Conservation (phyloP, 2,329 filamentous ascomycete species). For the Nemania abortiva region DNA sequence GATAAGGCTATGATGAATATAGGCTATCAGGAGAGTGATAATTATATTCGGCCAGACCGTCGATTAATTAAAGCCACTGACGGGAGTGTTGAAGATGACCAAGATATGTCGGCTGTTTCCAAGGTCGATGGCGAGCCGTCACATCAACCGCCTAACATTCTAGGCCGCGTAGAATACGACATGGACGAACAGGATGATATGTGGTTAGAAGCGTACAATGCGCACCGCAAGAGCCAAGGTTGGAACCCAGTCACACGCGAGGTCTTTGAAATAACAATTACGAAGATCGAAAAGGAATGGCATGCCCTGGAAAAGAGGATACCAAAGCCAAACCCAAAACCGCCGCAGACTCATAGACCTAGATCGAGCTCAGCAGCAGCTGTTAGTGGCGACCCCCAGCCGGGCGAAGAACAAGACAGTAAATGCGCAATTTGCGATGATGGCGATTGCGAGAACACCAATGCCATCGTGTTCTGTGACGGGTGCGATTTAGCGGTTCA, state of each 20-base stretch:
- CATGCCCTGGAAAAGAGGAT: slow-evolving; percentile 95
- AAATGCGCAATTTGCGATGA: slow-evolving; percentile 99
- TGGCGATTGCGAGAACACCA: slow-evolving; percentile 99
- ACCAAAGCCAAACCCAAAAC: slow-evolving; percentile 95
- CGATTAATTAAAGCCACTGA: slow-evolving; percentile 75
- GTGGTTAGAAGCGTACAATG: slow-evolving; percentile 90
- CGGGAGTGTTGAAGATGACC: slow-evolving; percentile 69
- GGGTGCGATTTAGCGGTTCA: slow-evolving; percentile 97
- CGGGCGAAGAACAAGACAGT: slow-evolving; percentile 93
- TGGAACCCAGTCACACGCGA: slow-evolving; percentile 90
- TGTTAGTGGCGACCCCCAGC: slow-evolving; percentile 90
- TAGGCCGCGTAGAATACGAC: slow-evolving; percentile 95
- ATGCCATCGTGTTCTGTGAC: slow-evolving; percentile 98
- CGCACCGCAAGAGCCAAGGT: slow-evolving; percentile 77
- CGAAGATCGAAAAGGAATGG: slow-evolving; percentile 99
- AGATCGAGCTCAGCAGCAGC: slow-evolving; percentile 94
- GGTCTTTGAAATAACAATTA: slow-evolving; percentile 97
- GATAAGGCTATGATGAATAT: slow-evolving; percentile 97
- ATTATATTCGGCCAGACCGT: slow-evolving; percentile 82
- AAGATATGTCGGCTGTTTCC: slow-evolving; percentile 58
- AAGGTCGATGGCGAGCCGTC: slow-evolving; percentile 70
- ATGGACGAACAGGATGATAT: slow-evolving; percentile 99
- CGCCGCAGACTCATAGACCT: slow-evolving; percentile 92
- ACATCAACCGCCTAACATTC: slow-evolving; percentile 59
- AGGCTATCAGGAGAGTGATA: slow-evolving; percentile 94